phyloP scores from a whole-genome alignment of 2,329 filamentous ascomycete genomes.

The Cyclaneusma minus region DNA sequence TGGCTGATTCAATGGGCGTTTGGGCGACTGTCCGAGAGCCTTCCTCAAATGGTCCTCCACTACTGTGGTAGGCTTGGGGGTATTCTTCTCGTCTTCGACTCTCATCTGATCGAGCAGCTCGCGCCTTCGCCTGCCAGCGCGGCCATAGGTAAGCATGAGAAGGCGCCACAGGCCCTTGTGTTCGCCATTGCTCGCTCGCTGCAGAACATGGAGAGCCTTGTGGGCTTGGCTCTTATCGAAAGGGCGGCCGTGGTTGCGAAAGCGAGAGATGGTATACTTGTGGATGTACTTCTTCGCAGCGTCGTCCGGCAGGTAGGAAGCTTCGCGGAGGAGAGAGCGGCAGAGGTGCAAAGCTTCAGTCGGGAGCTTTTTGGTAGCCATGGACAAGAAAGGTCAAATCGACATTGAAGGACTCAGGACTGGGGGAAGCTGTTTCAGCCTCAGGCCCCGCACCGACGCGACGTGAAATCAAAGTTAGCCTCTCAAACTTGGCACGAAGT shows the following conservation, averaged over 20 bases:
- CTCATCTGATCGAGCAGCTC: conserved; percentile 24
- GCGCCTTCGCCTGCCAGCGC: conserved; percentile 33
- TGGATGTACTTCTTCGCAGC: conserved; percentile 29
- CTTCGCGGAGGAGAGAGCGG: conserved; percentile 43
- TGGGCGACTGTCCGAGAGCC: conserved; percentile 1
- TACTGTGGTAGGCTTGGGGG: conserved; percentile 24
- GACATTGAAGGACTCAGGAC: background rate
- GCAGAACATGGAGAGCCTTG: conserved; percentile 26
- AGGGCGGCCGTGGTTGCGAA: conserved; percentile 24
- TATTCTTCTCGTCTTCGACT: conserved; percentile 14
- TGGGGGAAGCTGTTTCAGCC: background rate
- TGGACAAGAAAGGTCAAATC: too few species aligned
- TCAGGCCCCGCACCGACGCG: background rate
- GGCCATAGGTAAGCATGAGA: conserved; percentile 34
- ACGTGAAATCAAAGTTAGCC: too few species aligned
- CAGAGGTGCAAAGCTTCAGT: conserved; percentile 33
- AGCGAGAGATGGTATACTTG: conserved; percentile 27
- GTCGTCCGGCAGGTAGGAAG: conserved; percentile 38
- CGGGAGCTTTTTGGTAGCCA: too few species aligned
- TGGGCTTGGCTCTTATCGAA: conserved; percentile 16
- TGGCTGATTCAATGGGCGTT: conserved; percentile 6
- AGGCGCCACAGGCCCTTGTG: conserved; percentile 29
- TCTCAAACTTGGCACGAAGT: background rate
- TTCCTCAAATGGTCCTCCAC: conserved; percentile 22
- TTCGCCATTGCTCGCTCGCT: conserved; percentile 37